A percentile compares a stretch with the other conserved stretches of the same genome.
These are phyloP conservation scores for Prototheca wickerhamii DNA, from an alignment of 163 green algal species.

Conservation along the genomic window DNA sequence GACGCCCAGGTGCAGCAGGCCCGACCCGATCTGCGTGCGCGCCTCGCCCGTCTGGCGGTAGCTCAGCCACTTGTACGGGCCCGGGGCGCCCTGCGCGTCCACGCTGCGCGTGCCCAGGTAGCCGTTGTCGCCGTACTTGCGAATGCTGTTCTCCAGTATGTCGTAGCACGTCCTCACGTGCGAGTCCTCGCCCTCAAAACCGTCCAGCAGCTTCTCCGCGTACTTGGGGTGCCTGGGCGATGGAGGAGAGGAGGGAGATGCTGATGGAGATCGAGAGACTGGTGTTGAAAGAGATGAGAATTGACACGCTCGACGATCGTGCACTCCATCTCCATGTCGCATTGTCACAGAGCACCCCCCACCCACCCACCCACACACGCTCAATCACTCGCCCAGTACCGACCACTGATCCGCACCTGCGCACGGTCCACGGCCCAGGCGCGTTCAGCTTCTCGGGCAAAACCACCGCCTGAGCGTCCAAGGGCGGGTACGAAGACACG, in stretches of 20 bases:
- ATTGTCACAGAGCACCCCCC: too few relatives aligned
- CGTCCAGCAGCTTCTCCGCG: too few relatives aligned
- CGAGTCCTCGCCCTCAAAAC: too few relatives aligned
- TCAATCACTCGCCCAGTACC: too few relatives aligned
- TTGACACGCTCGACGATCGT: too few relatives aligned
- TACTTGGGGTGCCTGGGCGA: too few relatives aligned
- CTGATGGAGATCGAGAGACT: too few relatives aligned
- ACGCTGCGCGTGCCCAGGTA: slow-evolving; percentile 71
- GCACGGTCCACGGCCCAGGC: slow-evolving; percentile 52
- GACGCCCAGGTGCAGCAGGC: slow-evolving; percentile 68
- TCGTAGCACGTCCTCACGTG: slow-evolving; percentile 77
- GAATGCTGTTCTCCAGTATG: slow-evolving; percentile 58
- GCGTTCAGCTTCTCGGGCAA: slow-evolving; percentile 64
- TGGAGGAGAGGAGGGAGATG: too few relatives aligned
- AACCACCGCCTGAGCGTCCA: slow-evolving; percentile 13
- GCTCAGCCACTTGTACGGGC: slow-evolving; percentile 83
- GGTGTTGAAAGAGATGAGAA: too few relatives aligned
- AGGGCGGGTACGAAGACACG: neutral
- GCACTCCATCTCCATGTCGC: too few relatives aligned
- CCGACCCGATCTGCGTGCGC: slow-evolving; percentile 72
- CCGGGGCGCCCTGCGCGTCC: slow-evolving; percentile 55
- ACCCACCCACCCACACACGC: neutral
- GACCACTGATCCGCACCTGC: slow-evolving; percentile 34
- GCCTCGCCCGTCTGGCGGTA: slow-evolving; percentile 68
- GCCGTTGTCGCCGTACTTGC: slow-evolving; percentile 52